Evolutionary conservation across 345 rosid species (phyloP), one percentile per base, ranked within the genome.

Genomic region (Eutrema japonicum): DNA sequence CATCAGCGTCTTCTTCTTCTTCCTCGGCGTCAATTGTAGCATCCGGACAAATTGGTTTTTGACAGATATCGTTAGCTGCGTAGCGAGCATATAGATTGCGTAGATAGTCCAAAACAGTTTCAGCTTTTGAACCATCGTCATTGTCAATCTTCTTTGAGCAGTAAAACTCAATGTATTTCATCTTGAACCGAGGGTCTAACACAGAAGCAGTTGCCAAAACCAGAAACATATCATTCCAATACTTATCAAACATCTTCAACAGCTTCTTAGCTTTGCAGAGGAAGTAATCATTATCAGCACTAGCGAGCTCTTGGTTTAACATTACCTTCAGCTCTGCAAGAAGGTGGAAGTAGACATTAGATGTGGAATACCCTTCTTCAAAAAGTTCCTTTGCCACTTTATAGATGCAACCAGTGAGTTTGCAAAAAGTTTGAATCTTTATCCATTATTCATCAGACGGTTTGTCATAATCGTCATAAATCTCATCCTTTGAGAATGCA

Each of bases 131-230:
- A 32, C 71, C 87, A 36, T 88, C 86, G 68, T 85, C 91, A 53
- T 85, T 83, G 10, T 82, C 93, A 48, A 77, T 81, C 27, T 86
- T 82, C 79, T 72, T 86, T 8, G 89, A 64, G 79, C 89, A 88
- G 77, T 85, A 90, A 71, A 88, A 88, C 64, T 90, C 91, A 8
- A 92, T 54, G 53, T 90, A 84, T 80, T 87, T 90, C 92, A 86
- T 81, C 78, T 90, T 90, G 78, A 85, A 87, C 68, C 97, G 86
- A 29, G 98, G 98, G 76, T 90, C 98, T 74, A 93, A 83, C 7
- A 85, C 86, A n/a, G 85, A 92, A 33, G 93, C 96, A 80, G 79
- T 64, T 0, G 96, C 89, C 78, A 93, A 74, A 61, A 86, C 76
- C 59, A 93, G 84, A 78, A 81, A 88, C 82, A 87, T 85, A 9